Conservation (phyloP, 2,329 filamentous ascomycete genomes). For the Aschersonia sp. region DNA sequence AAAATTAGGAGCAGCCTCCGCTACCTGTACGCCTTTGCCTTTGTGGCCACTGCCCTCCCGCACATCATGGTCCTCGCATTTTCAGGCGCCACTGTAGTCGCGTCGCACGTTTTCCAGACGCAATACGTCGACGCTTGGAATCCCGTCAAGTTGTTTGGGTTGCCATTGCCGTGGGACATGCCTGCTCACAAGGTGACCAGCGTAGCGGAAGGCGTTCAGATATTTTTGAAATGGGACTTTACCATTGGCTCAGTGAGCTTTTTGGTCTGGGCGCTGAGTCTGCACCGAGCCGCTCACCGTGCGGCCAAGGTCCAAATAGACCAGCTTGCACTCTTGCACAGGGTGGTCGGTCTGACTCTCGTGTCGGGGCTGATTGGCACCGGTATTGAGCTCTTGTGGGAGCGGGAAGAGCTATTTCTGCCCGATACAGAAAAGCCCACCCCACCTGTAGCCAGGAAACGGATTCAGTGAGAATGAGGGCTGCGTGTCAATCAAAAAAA, state of each 20-base stretch:
- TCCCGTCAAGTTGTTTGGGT: constrained; percentile 5
- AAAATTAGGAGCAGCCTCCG: constrained; percentile 3
- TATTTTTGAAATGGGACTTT: constrained; percentile 9
- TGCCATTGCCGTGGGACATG: constrained; percentile 5
- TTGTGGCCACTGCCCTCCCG: constrained; percentile 5
- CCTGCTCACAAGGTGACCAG: constrained; percentile 4
- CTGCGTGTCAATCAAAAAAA: too few species aligned
- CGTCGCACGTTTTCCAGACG: constrained; percentile 4
- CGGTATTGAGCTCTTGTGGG: constrained; percentile 9
- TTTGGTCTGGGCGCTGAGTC: constrained; percentile 7
- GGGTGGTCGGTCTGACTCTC: constrained; percentile 3
- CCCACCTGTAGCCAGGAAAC: background rate
- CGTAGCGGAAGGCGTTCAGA: constrained; percentile 7
- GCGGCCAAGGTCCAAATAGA: background rate
- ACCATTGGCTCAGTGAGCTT: constrained; percentile 6
- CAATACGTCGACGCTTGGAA: constrained; percentile 4
- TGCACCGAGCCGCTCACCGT: constrained; percentile 4
- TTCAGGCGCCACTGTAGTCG: constrained; percentile 3
- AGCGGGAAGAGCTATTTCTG: constrained; percentile 8
- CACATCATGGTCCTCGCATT: constrained; percentile 5
- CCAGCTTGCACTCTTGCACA: background rate
- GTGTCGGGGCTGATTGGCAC: constrained; percentile 6
- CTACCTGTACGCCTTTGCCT: constrained; percentile 6
- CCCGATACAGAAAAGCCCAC: background rate
- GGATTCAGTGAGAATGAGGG: background rate